Evolutionary conservation across 1,139 yeast species (phyloP).

Genomic region (Suhomyces coccinellae): DNA sequence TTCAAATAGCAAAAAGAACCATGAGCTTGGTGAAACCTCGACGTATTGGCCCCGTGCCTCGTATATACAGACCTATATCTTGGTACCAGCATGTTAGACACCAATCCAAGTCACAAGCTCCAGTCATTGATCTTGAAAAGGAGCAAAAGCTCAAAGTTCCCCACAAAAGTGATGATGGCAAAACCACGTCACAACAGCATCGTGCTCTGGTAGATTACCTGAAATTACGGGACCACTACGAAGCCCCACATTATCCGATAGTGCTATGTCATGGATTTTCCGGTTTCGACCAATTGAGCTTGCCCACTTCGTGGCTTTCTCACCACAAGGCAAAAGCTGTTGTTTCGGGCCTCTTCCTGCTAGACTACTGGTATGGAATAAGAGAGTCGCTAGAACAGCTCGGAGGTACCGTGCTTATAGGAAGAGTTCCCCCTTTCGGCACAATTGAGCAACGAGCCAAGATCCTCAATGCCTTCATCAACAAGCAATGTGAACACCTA

Average conservation of each 20-base stretch:
- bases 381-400: slow-evolving; percentile 55
- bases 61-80: neutral
- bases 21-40: slow-evolving; percentile 14
- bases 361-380: slow-evolving; percentile 85
- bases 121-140: neutral
- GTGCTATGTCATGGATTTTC: slow-evolving; percentile 83
- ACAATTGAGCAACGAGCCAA: slow-evolving; percentile 68
- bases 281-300: slow-evolving; percentile 66
- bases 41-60: neutral
- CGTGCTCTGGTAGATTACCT: slow-evolving; percentile 1
- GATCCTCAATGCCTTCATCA: slow-evolving; percentile 55
- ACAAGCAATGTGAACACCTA: slow-evolving; percentile 38
- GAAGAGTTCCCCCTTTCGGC: slow-evolving; percentile 83
- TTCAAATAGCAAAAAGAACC: slow-evolving; percentile 13
- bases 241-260: slow-evolving; percentile 56
- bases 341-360: slow-evolving; percentile 6
- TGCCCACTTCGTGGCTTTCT: slow-evolving; percentile 35
- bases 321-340: slow-evolving; percentile 7
- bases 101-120: neutral
- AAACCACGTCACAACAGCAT: neutral
- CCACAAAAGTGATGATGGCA: neutral
- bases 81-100: neutral
- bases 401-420: slow-evolving; percentile 71
- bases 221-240: slow-evolving; percentile 19
- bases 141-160: slow-evolving; percentile 8